These are phyloP conservation scores for Lepidium sativum DNA, from an alignment of 345 rosid genomes.

Conservation along the genomic window DNA sequence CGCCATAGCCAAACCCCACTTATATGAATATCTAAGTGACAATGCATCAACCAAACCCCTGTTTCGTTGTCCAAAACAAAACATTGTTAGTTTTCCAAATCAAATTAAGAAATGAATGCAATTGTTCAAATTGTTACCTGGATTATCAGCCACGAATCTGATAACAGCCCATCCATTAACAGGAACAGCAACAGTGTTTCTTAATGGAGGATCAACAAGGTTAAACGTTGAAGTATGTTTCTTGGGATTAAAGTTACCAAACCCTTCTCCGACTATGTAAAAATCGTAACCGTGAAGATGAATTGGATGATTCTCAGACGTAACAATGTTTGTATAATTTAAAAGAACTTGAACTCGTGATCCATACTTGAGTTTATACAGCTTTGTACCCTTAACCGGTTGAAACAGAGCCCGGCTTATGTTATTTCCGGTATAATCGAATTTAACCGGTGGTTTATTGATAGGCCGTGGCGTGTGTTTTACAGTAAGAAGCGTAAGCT, in stretches of 20 bases:
- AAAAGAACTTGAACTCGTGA: constrained; percentile 70
- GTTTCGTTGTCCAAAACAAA: not conserved
- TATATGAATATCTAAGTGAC: constrained; percentile 91
- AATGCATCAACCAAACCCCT: constrained; percentile 95
- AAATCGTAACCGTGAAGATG: constrained; percentile 96
- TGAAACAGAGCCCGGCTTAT: constrained; percentile 65
- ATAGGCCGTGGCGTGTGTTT: too few relatives aligned
- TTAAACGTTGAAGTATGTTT: constrained; percentile 66
- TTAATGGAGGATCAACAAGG: constrained; percentile 78
- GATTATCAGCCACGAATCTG: constrained; percentile 91
- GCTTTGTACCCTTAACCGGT: constrained; percentile 55
- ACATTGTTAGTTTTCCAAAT: not conserved
- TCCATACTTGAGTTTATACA: constrained; percentile 64
- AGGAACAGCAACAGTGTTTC: constrained; percentile 80
- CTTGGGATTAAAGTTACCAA: constrained; percentile 75
- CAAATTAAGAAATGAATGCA: not conserved
- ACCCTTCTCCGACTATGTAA: constrained; percentile 73
- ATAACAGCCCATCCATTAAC: constrained; percentile 87
- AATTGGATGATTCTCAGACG: constrained; percentile 85
- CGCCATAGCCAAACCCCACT: constrained; percentile 83
- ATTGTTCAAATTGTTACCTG: constrained; percentile 39
- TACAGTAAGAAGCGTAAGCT: too few relatives aligned
- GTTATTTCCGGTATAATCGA: constrained; percentile 80
- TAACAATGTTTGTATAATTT: constrained; percentile 73
- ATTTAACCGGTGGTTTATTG: constrained; percentile 50